Evolutionary conservation across 768 basidiomycete species (phyloP).

Genomic region (Amanita inopinata): DNA sequence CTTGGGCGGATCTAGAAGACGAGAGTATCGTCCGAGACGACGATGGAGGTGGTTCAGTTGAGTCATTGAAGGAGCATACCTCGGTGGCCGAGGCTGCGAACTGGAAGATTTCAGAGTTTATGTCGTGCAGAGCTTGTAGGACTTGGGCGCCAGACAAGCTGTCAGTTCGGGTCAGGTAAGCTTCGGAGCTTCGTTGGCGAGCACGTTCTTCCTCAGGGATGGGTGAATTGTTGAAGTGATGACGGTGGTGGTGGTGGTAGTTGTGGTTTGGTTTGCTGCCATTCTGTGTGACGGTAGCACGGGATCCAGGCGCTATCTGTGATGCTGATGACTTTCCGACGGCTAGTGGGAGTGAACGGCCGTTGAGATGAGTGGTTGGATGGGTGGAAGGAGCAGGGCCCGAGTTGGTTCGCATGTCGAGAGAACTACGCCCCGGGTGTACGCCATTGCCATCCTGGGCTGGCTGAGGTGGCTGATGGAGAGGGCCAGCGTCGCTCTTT

Average conservation of each 20-base stretch:
- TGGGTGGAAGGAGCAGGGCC: neutral
- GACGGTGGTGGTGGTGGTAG: slow-evolving; percentile 10
- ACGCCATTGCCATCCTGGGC: neutral
- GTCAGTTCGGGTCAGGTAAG: slow-evolving; percentile 67
- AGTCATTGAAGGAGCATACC: slow-evolving; percentile 49
- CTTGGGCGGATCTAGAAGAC: slow-evolving; percentile 34
- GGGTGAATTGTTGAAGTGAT: slow-evolving; percentile 15
- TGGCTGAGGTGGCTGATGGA: neutral
- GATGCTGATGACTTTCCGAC: slow-evolving; percentile 10
- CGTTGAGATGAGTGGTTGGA: slow-evolving; percentile 1
- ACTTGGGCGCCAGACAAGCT: slow-evolving; percentile 70
- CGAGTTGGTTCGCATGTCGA: slow-evolving; percentile 2
- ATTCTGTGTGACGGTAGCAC: slow-evolving; percentile 11
- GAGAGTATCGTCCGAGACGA: slow-evolving; percentile 21
- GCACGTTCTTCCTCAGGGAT: slow-evolving; percentile 44
- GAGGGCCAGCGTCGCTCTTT: slow-evolving; percentile 13
- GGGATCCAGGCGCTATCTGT: slow-evolving; percentile 17
- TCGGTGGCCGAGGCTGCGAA: slow-evolving; percentile 71
- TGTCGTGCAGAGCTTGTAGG: slow-evolving; percentile 68
- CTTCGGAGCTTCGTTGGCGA: slow-evolving; percentile 47
- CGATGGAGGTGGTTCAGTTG: too few relatives aligned
- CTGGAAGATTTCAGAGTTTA: slow-evolving; percentile 76
- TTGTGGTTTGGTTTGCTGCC: slow-evolving; percentile 12
- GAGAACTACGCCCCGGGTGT: neutral
- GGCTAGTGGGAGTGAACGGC: slow-evolving; percentile 6